Evolutionary conservation across 2,329 filamentous ascomycete species (phyloP).

Genomic region (Venturia oleaginea): DNA sequence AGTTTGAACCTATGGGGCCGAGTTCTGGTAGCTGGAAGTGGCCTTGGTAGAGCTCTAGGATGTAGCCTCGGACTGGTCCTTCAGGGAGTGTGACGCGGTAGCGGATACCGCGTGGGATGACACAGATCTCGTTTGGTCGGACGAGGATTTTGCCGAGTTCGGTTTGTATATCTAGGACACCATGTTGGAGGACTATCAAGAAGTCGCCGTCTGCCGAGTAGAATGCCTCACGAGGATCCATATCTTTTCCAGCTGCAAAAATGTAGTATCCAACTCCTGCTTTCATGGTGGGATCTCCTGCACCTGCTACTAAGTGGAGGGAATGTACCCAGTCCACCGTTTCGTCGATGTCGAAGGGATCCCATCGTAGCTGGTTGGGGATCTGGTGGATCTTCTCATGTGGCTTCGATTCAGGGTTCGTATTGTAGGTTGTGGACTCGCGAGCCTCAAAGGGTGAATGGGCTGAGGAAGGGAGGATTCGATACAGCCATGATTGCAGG

Average conservation of each 20-base stretch:
- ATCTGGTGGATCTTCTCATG: conserved; percentile 32
- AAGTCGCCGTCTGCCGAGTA: conserved; percentile 62
- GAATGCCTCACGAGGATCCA: conserved; percentile 38
- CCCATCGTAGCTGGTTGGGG: conserved; percentile 17
- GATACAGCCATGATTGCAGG: conserved; percentile 51
- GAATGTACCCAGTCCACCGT: conserved; percentile 59
- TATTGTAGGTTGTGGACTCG: conserved; percentile 41
- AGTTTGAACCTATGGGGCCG: conserved; percentile 64
- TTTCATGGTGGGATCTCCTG: conserved; percentile 29
- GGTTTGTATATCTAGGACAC: conserved; percentile 65
- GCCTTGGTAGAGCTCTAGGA: conserved; percentile 64
- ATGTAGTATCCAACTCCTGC: conserved; percentile 28
- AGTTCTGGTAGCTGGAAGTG: conserved; percentile 65
- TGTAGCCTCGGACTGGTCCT: conserved; percentile 60
- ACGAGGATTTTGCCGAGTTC: conserved; percentile 67
- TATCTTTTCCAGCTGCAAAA: conserved; percentile 28
- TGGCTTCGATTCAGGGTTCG: conserved; percentile 39
- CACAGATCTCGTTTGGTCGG: conserved; percentile 68
- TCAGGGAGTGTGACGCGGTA: conserved; percentile 60
- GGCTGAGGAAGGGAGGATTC: conserved; percentile 48
- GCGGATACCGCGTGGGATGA: conserved; percentile 65
- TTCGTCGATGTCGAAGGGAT: conserved; percentile 26
- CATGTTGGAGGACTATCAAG: conserved; percentile 66
- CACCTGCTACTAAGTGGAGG: conserved; percentile 47
- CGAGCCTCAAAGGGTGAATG: conserved; percentile 45